These are phyloP conservation scores for Ganoderma lucidum DNA, from an alignment of 1,284 basidiomycete genomes.

Conservation along the genomic window DNA sequence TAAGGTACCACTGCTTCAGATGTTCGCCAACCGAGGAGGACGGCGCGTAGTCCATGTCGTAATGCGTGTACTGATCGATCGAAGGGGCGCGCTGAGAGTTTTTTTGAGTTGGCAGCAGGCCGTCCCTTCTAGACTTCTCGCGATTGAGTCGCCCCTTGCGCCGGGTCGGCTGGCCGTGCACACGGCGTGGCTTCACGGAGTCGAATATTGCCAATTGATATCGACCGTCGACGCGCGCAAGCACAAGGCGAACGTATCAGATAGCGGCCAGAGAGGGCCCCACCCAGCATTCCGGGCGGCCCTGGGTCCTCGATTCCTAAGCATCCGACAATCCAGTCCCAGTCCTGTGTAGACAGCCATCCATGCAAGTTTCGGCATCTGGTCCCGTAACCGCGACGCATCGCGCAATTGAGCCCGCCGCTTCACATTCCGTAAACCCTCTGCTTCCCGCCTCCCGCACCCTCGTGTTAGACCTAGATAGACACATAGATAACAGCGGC, in stretches of 20 bases:
- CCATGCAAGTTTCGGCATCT: constrained; percentile 7
- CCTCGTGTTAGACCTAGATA: not conserved
- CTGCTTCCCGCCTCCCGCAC: not conserved
- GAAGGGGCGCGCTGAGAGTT: constrained; percentile 6
- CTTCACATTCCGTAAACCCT: constrained; percentile 17
- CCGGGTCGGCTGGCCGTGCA: not conserved
- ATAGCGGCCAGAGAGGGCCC: constrained; percentile 17
- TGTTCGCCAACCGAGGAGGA: not conserved
- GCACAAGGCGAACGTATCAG: constrained; percentile 9
- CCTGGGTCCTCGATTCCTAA: constrained; percentile 11
- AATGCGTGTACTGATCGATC: constrained; percentile 4
- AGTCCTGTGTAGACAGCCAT: constrained; percentile 5
- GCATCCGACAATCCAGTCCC: constrained; percentile 5
- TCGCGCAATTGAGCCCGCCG: constrained; percentile 5
- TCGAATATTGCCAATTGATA: constrained; percentile 9
- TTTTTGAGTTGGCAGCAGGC: constrained; percentile 4
- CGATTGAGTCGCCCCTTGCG: not conserved
- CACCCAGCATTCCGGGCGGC: not conserved
- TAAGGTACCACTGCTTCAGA: not conserved
- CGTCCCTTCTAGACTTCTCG: constrained; percentile 2
- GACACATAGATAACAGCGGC: constrained; percentile 9
- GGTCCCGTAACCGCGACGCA: constrained; percentile 6
- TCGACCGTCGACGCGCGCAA: constrained; percentile 5
- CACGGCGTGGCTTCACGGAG: constrained; percentile 14
- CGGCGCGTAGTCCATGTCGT: constrained; percentile 7